Conservation (phyloP, 2,329 filamentous ascomycete species). For the Cladophialophora bantiana region DNA sequence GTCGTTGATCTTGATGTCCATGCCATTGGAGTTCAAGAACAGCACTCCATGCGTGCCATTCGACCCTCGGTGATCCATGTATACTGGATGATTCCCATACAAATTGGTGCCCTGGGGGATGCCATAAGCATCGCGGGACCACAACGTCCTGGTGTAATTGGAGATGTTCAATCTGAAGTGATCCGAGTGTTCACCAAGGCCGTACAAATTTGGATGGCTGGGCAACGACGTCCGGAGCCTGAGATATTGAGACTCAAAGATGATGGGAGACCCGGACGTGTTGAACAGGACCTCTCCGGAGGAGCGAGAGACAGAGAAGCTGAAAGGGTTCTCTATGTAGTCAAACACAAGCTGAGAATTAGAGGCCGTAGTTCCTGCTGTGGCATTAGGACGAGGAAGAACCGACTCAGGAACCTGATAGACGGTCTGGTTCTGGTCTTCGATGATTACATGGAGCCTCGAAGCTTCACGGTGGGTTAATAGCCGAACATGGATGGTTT, state of each 20-base stretch:
- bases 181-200: conserved; percentile 79
- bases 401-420: conserved; percentile 77
- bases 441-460: conserved; percentile 77
- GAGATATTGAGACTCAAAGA: conserved; percentile 82
- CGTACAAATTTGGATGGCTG: conserved; percentile 73
- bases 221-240: conserved; percentile 75
- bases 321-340: conserved; percentile 66
- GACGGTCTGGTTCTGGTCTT: conserved; percentile 71
- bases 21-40: conserved; percentile 74
- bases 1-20: conserved; percentile 77
- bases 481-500: not conserved
- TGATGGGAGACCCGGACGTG: conserved; percentile 68
- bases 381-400: conserved; percentile 64
- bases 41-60: conserved; percentile 70
- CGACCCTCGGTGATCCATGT: conserved; percentile 72
- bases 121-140: conserved; percentile 71
- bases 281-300: conserved; percentile 65
- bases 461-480: conserved; percentile 54
- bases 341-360: conserved; percentile 55
- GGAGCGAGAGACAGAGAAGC: conserved; percentile 63
- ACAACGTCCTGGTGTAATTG: conserved; percentile 73
- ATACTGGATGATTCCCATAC: conserved; percentile 77
- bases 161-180: conserved; percentile 71
- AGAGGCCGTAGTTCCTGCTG: conserved; percentile 54
- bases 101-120: conserved; percentile 69